A percentile compares a stretch with the other conserved stretches of the same genome.
Evolutionary conservation across 1,284 basidiomycete species (phyloP).

Genomic region (Rhodotorula sp.): DNA sequence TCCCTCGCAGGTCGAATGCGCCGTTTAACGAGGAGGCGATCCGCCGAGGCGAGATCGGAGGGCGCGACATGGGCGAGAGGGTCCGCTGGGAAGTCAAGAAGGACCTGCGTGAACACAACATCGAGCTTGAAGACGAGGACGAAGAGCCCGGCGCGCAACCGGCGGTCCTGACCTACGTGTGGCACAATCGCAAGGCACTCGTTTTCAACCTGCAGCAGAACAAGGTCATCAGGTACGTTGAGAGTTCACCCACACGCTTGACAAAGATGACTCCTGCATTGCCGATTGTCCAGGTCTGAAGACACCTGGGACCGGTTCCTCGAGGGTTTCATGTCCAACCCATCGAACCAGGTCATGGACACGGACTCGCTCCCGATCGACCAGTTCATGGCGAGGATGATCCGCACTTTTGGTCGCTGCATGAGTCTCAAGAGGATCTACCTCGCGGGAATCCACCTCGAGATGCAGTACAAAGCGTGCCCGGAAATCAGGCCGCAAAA

Average conservation of each 20-base stretch:
- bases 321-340: neutral
- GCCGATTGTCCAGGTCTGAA: neutral
- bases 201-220: neutral
- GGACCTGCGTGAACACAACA: conserved; percentile 13
- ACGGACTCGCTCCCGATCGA: neutral
- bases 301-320: conserved; percentile 6
- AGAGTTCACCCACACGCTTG: too few species aligned
- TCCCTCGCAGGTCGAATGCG: conserved; percentile 7
- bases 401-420: neutral
- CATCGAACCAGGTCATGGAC: conserved; percentile 2
- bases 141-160: neutral
- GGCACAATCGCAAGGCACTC: neutral
- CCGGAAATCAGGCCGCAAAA: neutral
- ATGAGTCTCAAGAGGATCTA: conserved; percentile 1
- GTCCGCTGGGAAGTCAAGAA: conserved; percentile 13
- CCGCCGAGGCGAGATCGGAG: neutral
- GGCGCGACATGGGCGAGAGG: neutral
- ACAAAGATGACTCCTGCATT: too few species aligned
- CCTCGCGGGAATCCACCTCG: conserved; percentile 6
- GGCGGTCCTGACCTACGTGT: neutral
- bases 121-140: conserved; percentile 4
- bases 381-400: neutral
- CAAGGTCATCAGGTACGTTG: neutral
- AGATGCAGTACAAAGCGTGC: neutral
- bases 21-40: conserved; percentile 6